A percentile compares a stretch with the other conserved stretches of the same genome.
These are phyloP conservation scores for Inosperma sp. DNA, from an alignment of 768 basidiomycete species.

Conservation along the genomic window DNA sequence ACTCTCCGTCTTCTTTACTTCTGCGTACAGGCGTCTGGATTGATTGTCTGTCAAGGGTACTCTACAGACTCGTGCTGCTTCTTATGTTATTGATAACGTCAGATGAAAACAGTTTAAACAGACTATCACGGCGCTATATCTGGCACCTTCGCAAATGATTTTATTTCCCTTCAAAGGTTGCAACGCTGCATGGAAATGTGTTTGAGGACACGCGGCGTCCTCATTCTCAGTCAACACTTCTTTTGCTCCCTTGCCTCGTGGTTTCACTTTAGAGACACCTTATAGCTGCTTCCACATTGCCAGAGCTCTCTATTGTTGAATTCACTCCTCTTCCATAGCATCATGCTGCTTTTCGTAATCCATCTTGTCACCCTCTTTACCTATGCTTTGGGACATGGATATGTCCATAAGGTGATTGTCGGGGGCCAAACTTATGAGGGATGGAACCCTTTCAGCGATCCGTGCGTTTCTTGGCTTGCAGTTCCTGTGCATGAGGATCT, in stretches of 20 bases:
- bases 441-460: slow-evolving; percentile 38
- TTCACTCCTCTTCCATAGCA: neutral
- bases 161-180: no score
- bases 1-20: neutral
- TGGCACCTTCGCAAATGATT: no score
- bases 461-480: slow-evolving; percentile 22
- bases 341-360: slow-evolving; percentile 13
- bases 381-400: slow-evolving; percentile 32
- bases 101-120: no score
- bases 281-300: no score
- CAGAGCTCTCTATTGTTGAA: slow-evolving; percentile 2
- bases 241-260: slow-evolving; percentile 4
- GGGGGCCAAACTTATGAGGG: slow-evolving; percentile 31
- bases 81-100: no score
- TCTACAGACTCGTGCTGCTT: no score
- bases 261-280: no score
- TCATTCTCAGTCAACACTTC: no score
- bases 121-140: no score
- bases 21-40: neutral
- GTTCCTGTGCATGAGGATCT: slow-evolving; percentile 6
- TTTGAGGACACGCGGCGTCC: no score
- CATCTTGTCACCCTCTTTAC: slow-evolving; percentile 18
- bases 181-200: no score
- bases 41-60: no score
- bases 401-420: slow-evolving; percentile 30